Conservation (phyloP, 2,329 filamentous ascomycete genomes). For the Colletotrichum agaves region DNA sequence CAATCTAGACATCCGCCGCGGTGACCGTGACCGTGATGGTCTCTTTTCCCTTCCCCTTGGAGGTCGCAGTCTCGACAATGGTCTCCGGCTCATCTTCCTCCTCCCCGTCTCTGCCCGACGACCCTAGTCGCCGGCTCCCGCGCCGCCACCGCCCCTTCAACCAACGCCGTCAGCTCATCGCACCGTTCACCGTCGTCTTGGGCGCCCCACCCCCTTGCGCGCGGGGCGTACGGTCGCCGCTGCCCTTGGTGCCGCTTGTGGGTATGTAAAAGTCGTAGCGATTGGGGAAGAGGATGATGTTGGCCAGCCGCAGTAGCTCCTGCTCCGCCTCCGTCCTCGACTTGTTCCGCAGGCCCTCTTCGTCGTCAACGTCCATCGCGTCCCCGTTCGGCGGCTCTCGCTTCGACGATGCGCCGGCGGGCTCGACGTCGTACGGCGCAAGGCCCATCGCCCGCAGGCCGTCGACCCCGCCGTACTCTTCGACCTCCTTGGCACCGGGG, state of each 20-base stretch:
- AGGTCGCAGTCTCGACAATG: slow-evolving; percentile 6
- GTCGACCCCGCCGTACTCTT: slow-evolving; percentile 59
- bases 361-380: slow-evolving; percentile 43
- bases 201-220: slow-evolving; percentile 5
- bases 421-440: slow-evolving; percentile 58
- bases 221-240: slow-evolving; percentile 38
- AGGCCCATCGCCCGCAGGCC: slow-evolving; percentile 69
- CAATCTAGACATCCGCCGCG: slow-evolving; percentile 28
- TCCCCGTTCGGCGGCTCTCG: slow-evolving; percentile 34
- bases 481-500: slow-evolving; percentile 62
- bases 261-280: slow-evolving; percentile 40
- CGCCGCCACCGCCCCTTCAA: slow-evolving; percentile 40
- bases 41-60: slow-evolving; percentile 13
- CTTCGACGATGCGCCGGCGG: slow-evolving; percentile 44
- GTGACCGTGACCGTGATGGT: slow-evolving; percentile 35
- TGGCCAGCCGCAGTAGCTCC: slow-evolving; percentile 64
- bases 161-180: slow-evolving; percentile 39
- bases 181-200: slow-evolving; percentile 21
- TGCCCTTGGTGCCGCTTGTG: slow-evolving; percentile 21
- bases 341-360: slow-evolving; percentile 42
- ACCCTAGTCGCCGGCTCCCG: slow-evolving; percentile 13
- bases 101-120: slow-evolving; percentile 7
- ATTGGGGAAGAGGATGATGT: slow-evolving; percentile 66
- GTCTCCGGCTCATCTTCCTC: slow-evolving; percentile 21
- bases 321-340: slow-evolving; percentile 55